Evolutionary conservation across 129 eudicot genomes (phyloP), one percentile per base, ranked within the genome.

Genomic region (Tagetes erecta): DNA sequence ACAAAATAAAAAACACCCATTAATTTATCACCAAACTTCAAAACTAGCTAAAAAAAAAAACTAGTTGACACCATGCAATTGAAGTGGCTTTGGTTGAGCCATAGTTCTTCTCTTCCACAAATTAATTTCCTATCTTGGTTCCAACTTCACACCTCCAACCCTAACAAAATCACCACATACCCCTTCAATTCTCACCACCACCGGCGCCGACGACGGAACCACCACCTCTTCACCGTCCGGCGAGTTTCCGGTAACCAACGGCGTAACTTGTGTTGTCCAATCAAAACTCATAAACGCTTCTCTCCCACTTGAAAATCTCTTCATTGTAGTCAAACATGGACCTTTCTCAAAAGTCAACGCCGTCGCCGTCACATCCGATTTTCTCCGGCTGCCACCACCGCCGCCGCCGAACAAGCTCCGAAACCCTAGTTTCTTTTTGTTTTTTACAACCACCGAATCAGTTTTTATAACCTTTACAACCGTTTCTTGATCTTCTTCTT

Each of bases 81-180:
- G 68, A 75, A 92, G 98, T 73, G 95, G 92, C 53, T 73, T 80
- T 34, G 95, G 96, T 74, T 88, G 92, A 80, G 88, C 81, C 94
- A 87, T 80, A 2, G 92, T 90, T 79, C 98, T 90, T 71, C 98
- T 89, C 76, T 84, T 87, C 98, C 98, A 92, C 80, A 92, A 66
- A 76, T 89, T 92, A 8, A 89, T 76, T 39, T 89, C 96, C 58
- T 86, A 89, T 64, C 75, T 89, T 34, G 96, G 92, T 86, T 86
- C 88, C 62, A 78, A 76, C 5, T 13, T 84, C 31, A 74, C 14
- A 37, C 73, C 82, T 53, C 71, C 82, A 65, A 33, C 40, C 70
- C 68, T 70, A 62, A 60, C 36, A 33, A 70, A 76, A 11, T 46
- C 13, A 53, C 55, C 73, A 73, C 79, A 58, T 45, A 75, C 12